Evolutionary conservation across 1,284 basidiomycete genomes (phyloP).

Genomic region (Rhodotorula sp.): DNA sequence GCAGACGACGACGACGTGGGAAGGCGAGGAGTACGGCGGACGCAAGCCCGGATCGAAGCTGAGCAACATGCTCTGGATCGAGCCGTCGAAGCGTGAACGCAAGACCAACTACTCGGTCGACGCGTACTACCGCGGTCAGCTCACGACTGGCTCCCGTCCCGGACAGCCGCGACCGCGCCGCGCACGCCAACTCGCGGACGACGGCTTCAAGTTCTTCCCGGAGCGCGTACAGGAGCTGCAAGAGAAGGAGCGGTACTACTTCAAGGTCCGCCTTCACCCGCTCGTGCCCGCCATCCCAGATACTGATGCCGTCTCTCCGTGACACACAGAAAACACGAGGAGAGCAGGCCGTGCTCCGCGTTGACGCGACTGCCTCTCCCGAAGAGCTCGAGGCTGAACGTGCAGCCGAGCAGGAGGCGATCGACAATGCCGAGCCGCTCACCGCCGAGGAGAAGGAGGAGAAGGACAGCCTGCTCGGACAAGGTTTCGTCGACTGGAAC

Average conservation of each 20-base stretch:
- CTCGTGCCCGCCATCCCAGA: neutral
- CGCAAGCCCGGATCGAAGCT: constrained; percentile 54
- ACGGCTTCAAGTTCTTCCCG: constrained; percentile 98
- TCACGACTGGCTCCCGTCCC: constrained; percentile 57
- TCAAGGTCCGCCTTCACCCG: constrained; percentile 59
- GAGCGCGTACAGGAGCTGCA: constrained; percentile 77
- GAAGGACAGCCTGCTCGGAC: constrained; percentile 67
- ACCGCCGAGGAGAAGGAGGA: constrained; percentile 78
- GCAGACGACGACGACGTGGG: constrained; percentile 77
- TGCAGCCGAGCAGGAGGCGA: constrained; percentile 73
- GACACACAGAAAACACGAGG: constrained; percentile 60
- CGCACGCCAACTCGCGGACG: constrained; percentile 44
- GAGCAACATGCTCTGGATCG: constrained; percentile 68
- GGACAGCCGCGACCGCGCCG: constrained; percentile 4
- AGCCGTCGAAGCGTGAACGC: constrained; percentile 91
- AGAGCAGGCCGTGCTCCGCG: constrained; percentile 63
- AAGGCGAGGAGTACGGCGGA: constrained; percentile 85
- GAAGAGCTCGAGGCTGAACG: constrained; percentile 84
- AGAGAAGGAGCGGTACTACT: constrained; percentile 79
- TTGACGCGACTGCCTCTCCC: constrained; percentile 67
- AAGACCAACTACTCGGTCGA: constrained; percentile 89
- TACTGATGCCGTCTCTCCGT: neutral
- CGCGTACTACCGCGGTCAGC: constrained; percentile 45
- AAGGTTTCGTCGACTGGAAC: constrained; percentile 88
- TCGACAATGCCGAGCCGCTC: constrained; percentile 81